Evolutionary conservation across 2,329 filamentous ascomycete genomes (phyloP).

Genomic region (Coccinonectria pachysandricola): DNA sequence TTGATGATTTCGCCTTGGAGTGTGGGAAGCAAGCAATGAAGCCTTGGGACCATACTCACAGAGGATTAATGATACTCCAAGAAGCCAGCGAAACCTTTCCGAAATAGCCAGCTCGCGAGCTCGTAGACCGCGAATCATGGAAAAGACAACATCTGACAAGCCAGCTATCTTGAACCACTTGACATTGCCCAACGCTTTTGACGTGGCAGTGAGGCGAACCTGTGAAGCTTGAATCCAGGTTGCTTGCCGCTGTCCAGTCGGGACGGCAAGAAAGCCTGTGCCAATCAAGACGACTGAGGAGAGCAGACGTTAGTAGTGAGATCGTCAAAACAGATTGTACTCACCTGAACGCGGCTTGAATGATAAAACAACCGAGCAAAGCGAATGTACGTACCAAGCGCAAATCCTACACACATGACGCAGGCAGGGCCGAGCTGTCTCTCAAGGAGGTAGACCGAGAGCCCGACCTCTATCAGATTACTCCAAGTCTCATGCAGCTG

Average conservation of each 20-base stretch:
- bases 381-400: constrained; percentile 27
- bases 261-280: constrained; percentile 18
- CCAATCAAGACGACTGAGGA: constrained; percentile 25
- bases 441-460: constrained; percentile 19
- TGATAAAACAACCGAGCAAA: too few species aligned
- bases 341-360: too few species aligned
- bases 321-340: too few species aligned
- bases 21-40: too few species aligned
- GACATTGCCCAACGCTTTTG: constrained; percentile 37
- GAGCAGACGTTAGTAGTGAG: too few species aligned
- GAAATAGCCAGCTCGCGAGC: constrained; percentile 12
- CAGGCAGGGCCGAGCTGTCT: constrained; percentile 30
- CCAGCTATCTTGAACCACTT: constrained; percentile 42
- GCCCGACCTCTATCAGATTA: constrained; percentile 14
- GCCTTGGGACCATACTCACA: constrained; percentile 2
- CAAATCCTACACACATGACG: constrained; percentile 32
- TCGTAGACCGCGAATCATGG: constrained; percentile 11
- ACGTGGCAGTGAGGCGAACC: constrained; percentile 35
- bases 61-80: constrained; percentile 9
- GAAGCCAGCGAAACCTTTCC: constrained; percentile 12
- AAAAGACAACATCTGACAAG: constrained; percentile 28
- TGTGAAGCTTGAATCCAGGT: constrained; percentile 41
- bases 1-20: too few species aligned
- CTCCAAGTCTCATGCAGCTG: constrained; percentile 15
- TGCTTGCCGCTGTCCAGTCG: constrained; percentile 24